Conservation (phyloP, 202 grass and related monocot genomes). For the Zizania palustris region DNA sequence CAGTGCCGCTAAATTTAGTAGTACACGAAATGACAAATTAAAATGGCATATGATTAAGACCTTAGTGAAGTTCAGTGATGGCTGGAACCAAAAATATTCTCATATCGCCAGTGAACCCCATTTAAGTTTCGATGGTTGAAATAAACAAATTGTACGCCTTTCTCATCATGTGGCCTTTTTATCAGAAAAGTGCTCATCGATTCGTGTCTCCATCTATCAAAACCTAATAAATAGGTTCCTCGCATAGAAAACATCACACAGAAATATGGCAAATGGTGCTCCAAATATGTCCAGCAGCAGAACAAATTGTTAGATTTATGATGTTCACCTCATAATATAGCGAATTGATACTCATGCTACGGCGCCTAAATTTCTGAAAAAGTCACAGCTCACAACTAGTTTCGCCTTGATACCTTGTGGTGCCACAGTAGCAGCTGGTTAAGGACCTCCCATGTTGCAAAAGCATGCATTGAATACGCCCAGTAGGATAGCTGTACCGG, state of each 20-base stretch:
- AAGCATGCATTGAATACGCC: slow-evolving; percentile 76
- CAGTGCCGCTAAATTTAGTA: slow-evolving; percentile 42
- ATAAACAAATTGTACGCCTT: slow-evolving; percentile 36
- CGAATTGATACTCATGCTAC: slow-evolving; percentile 33
- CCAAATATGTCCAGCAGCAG: slow-evolving; percentile 50
- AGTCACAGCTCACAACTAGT: slow-evolving; percentile 20
- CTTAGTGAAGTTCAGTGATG: slow-evolving; percentile 38
- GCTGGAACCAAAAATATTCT: slow-evolving; percentile 39
- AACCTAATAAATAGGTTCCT: slow-evolving; percentile 47
- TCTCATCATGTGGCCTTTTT: slow-evolving; percentile 39
- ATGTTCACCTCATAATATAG: slow-evolving; percentile 36
- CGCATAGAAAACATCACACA: slow-evolving; percentile 28
- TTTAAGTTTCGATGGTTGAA: slow-evolving; percentile 44
- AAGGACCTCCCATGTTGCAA: slow-evolving; percentile 63
- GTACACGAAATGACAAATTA: slow-evolving; percentile 30
- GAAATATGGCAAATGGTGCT: slow-evolving; percentile 39
- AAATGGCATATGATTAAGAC: slow-evolving; percentile 43
- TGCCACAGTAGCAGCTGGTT: slow-evolving; percentile 55
- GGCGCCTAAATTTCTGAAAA: slow-evolving; percentile 48
- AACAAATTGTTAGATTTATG: slow-evolving; percentile 47
- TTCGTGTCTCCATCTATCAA: slow-evolving; percentile 45
- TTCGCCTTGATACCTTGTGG: slow-evolving; percentile 40
- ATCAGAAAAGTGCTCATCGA: slow-evolving; percentile 29
- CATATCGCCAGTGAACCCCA: slow-evolving; percentile 6
- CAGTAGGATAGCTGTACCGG: slow-evolving; percentile 64